Percentiles rank a stretch among this genome's conserved stretches.
phyloP scores from a whole-genome alignment of 257 asterid species.

The Solanum chilense region DNA sequence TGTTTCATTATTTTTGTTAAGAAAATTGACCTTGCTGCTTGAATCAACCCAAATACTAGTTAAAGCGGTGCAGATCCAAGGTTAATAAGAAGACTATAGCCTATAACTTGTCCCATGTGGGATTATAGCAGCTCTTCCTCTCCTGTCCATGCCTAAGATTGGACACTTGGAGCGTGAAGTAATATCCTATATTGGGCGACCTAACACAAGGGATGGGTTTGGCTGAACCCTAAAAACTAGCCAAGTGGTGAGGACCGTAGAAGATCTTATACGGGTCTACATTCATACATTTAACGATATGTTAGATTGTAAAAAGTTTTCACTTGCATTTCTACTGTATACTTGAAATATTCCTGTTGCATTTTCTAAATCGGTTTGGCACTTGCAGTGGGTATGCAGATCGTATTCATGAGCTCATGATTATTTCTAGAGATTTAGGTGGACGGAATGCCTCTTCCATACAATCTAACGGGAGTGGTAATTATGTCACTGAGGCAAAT shows the following conservation, averaged over 20 bases:
- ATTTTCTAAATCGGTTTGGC: slow-evolving; percentile 3
- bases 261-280: neutral
- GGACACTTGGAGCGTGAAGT: neutral
- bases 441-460: slow-evolving; percentile 56
- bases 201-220: neutral
- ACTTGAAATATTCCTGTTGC: neutral
- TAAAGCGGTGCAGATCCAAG: neutral
- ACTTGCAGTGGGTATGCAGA: slow-evolving; percentile 94
- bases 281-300: neutral
- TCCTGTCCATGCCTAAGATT: neutral
- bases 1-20: neutral
- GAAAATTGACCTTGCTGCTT: neutral
- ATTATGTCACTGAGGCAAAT: slow-evolving; percentile 90
- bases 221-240: neutral
- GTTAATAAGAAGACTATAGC: neutral
- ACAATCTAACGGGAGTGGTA: slow-evolving; percentile 69
- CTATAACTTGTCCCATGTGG: neutral
- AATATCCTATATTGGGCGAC: neutral
- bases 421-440: slow-evolving; percentile 73
- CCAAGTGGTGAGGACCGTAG: neutral
- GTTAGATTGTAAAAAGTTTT: neutral
- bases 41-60: neutral
- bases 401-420: slow-evolving; percentile 95
- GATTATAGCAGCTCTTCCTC: neutral
- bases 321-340: neutral